Evolutionary conservation across 768 basidiomycete species (phyloP).

Genomic region (Trametes elegans): DNA sequence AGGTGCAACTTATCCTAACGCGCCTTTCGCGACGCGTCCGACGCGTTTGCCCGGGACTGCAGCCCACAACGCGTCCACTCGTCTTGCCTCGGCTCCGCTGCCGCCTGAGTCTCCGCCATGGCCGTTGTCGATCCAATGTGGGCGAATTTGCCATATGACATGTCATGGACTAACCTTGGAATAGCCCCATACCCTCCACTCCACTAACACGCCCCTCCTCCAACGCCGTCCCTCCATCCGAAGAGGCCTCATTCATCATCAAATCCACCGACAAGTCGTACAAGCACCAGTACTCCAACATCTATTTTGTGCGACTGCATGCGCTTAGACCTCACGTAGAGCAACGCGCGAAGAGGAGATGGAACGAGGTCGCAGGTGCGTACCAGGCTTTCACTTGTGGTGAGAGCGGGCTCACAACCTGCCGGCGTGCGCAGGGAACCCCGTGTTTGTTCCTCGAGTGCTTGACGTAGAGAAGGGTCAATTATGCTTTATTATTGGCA

Average conservation of each 20-base stretch:
- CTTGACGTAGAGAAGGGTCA: conserved; percentile 84
- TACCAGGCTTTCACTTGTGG: not conserved
- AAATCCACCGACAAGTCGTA: conserved; percentile 48
- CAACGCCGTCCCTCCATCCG: conserved; percentile 27
- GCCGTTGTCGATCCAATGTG: conserved; percentile 12
- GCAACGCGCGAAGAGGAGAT: conserved; percentile 46
- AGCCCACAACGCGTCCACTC: not conserved
- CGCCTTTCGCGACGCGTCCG: conserved; percentile 17
- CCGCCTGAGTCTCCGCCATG: conserved; percentile 1
- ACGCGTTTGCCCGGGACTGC: conserved; percentile 2
- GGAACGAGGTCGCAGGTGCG: conserved; percentile 47
- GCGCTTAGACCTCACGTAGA: conserved; percentile 48
- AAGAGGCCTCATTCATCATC: conserved; percentile 42
- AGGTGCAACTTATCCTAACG: conserved; percentile 13
- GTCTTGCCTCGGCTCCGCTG: not conserved
- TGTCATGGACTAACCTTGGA: not conserved
- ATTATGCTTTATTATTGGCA: conserved; percentile 90
- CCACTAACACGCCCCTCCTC: conserved; percentile 31
- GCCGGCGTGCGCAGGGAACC: conserved; percentile 47
- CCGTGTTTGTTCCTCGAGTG: conserved; percentile 71
- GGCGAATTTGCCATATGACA: not conserved
- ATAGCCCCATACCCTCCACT: conserved; percentile 25
- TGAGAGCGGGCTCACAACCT: not conserved
- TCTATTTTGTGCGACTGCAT: conserved; percentile 63
- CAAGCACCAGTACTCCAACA: conserved; percentile 69